These are phyloP conservation scores for Ramaria rubella DNA, from an alignment of 768 basidiomycete genomes.

Conservation along the genomic window DNA sequence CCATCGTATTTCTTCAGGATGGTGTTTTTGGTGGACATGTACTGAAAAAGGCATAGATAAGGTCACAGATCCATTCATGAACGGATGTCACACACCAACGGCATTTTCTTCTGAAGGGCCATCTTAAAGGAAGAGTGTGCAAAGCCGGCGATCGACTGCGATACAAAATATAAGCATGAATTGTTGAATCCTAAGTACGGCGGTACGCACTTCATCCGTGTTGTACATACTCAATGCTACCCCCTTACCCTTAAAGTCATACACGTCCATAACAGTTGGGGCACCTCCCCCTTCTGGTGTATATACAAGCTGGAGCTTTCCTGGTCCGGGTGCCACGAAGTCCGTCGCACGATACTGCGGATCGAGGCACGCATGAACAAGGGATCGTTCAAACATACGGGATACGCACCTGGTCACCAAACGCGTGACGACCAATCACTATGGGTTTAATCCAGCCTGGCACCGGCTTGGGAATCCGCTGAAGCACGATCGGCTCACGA, in stretches of 20 bases:
- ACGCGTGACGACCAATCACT: slow-evolving; percentile 93
- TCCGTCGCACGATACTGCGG: slow-evolving; percentile 87
- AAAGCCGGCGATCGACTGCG: slow-evolving; percentile 84
- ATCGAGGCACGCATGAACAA: neutral
- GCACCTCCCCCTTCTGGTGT: slow-evolving; percentile 73
- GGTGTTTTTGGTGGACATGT: slow-evolving; percentile 98
- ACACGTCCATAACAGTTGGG: slow-evolving; percentile 70
- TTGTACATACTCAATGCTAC: slow-evolving; percentile 99
- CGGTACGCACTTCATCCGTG: slow-evolving; percentile 70
- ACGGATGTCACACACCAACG: slow-evolving; percentile 17
- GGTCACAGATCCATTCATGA: neutral
- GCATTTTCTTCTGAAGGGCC: slow-evolving; percentile 53
- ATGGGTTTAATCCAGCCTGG: slow-evolving; percentile 98
- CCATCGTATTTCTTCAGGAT: slow-evolving; percentile 98
- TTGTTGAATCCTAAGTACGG: neutral
- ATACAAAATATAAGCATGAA: neutral
- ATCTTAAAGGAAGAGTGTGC: slow-evolving; percentile 98
- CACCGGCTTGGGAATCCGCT: slow-evolving; percentile 84
- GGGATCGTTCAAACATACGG: too few relatives aligned
- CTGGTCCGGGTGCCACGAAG: slow-evolving; percentile 83
- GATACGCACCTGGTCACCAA: slow-evolving; percentile 77
- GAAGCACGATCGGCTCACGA: slow-evolving; percentile 94
- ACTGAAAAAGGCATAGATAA: slow-evolving; percentile 35
- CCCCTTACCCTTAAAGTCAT: slow-evolving; percentile 88
- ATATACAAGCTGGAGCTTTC: slow-evolving; percentile 89